Evolutionary conservation across 2,329 filamentous ascomycete genomes (phyloP).

Genomic region (Hypomyces rosellus): DNA sequence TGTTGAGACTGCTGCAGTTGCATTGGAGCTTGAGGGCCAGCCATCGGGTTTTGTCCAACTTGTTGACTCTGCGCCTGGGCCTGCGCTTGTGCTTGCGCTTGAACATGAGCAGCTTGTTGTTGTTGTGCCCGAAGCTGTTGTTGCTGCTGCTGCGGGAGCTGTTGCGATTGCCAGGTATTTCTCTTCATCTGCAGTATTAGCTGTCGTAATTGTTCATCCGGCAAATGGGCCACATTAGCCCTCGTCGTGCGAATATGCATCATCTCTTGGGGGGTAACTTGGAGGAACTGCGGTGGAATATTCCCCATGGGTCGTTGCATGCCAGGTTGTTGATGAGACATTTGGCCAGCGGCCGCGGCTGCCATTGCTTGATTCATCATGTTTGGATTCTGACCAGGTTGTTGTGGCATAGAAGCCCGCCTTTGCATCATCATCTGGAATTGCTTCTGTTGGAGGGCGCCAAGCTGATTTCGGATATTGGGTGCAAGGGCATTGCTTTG

Average conservation of each 20-base stretch:
- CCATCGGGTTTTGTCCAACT: conserved; percentile 33
- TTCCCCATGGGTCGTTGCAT: conserved; percentile 21
- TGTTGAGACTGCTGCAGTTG: conserved; percentile 52
- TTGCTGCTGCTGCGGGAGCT: conserved; percentile 28
- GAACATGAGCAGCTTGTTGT: conserved; percentile 29
- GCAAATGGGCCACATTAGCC: conserved; percentile 20
- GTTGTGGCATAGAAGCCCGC: conserved; percentile 23
- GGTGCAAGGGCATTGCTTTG: conserved; percentile 30
- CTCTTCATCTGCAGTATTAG: conserved; percentile 30
- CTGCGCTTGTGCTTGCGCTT: conserved; percentile 25
- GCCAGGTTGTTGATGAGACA: conserved; percentile 22
- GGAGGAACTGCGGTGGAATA: conserved; percentile 26
- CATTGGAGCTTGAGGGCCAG: conserved; percentile 44
- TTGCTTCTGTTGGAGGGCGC: conserved; percentile 32
- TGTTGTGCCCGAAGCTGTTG: conserved; percentile 30
- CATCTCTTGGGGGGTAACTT: conserved; percentile 29
- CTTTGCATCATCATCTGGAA: conserved; percentile 30
- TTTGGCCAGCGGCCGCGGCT: conserved; percentile 19
- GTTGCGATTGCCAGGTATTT: conserved; percentile 22
- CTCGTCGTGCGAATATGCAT: conserved; percentile 23
- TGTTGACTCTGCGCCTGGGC: conserved; percentile 33
- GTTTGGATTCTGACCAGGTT: conserved; percentile 24
- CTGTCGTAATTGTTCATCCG: conserved; percentile 28
- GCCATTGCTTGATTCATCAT: conserved; percentile 19
- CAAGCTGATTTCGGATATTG: conserved; percentile 27